These are phyloP conservation scores for Bullera alba DNA, from an alignment of 768 basidiomycete species.

Conservation along the genomic window DNA sequence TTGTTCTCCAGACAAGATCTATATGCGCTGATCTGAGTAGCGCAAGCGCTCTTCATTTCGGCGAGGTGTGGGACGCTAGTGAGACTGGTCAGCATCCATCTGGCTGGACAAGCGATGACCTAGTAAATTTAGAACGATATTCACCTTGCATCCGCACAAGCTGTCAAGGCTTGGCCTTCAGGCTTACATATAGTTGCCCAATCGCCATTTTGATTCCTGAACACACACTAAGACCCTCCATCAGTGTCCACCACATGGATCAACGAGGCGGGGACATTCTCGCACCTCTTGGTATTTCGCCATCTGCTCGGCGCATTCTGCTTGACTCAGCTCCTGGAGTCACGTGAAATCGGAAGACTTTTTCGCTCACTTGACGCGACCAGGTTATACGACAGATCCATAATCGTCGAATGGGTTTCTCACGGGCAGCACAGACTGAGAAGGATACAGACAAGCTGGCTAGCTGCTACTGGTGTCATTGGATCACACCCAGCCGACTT, in stretches of 20 bases:
- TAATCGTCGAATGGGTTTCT: no score
- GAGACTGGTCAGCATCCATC: background rate
- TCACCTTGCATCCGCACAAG: conserved; percentile 40
- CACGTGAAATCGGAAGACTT: background rate
- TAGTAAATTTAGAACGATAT: background rate
- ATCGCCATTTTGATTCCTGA: conserved; percentile 36
- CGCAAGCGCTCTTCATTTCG: conserved; percentile 35
- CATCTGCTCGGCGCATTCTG: conserved; percentile 45
- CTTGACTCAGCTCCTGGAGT: conserved; percentile 1
- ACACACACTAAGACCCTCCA: conserved; percentile 29
- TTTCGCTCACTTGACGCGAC: conserved; percentile 41
- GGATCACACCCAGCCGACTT: no score
- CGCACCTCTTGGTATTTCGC: conserved; percentile 41
- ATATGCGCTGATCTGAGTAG: conserved; percentile 30
- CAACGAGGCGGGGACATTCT: background rate
- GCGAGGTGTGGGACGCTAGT: conserved; percentile 39
- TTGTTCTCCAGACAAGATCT: conserved; percentile 33
- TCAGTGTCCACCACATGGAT: background rate
- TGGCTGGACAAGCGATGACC: background rate
- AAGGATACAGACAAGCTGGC: no score
- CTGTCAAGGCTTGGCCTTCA: conserved; percentile 29
- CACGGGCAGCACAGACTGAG: no score
- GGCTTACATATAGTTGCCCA: conserved; percentile 37
- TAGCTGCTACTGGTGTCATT: no score
- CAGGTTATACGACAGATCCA: conserved; percentile 43